phyloP scores from a whole-genome alignment of 371 early-diverging fungal genomes.

The Blyttiomyces sp. region DNA sequence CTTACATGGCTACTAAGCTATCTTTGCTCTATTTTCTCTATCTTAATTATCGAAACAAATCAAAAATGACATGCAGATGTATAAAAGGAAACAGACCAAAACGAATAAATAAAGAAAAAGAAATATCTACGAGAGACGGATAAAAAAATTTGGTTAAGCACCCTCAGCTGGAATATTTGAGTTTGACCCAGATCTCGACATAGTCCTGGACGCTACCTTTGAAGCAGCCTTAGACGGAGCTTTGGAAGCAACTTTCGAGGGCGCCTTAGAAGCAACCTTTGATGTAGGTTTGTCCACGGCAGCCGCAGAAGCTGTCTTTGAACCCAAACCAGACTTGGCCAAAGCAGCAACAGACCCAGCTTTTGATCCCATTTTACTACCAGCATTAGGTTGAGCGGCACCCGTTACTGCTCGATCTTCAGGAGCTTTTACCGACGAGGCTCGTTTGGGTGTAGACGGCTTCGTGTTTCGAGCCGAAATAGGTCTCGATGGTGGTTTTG shows the following conservation, averaged over 20 bases:
- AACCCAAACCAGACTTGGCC: neutral
- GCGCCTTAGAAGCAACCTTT: constrained; percentile 9
- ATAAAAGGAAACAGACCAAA: no score
- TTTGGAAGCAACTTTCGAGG: constrained; percentile 9
- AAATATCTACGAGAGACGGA: no score
- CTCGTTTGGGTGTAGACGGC: constrained; percentile 18
- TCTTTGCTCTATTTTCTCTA: no score
- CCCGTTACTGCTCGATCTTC: no score
- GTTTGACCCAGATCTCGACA: constrained; percentile 5
- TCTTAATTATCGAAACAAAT: no score
- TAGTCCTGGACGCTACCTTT: constrained; percentile 10
- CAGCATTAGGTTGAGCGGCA: no score
- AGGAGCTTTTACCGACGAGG: neutral
- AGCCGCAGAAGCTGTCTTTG: neutral
- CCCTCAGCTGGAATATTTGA: neutral
- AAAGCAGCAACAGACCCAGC: neutral
- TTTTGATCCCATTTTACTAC: no score
- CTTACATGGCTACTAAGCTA: no score
- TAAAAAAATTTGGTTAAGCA: no score
- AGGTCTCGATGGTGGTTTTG: constrained; percentile 64
- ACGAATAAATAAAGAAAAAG: no score
- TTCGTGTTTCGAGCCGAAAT: constrained; percentile 28
- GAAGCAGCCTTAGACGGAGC: constrained; percentile 7
- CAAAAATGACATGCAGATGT: no score
- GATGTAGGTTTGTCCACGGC: neutral